Conservation (phyloP, 352 stramenopile genomes). For the Pythium chondricola region DNA sequence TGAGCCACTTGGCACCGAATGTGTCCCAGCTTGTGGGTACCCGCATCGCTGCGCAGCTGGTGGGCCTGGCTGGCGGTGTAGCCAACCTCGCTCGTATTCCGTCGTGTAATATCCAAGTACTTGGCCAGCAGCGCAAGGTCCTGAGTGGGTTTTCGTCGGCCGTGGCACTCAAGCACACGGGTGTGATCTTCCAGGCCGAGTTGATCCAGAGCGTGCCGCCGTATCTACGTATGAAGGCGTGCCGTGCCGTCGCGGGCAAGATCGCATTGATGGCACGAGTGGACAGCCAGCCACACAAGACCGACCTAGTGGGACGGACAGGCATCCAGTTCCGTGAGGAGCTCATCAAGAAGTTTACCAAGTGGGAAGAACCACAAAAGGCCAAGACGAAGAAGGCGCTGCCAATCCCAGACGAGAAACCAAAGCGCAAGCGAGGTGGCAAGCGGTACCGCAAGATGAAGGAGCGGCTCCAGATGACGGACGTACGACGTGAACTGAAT, state of each 20-base stretch:
- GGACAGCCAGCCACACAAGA: slow-evolving; percentile 86
- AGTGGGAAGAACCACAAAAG: slow-evolving; percentile 96
- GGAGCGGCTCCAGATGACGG: slow-evolving; percentile 95
- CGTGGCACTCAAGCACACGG: slow-evolving; percentile 87
- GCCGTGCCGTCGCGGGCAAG: slow-evolving; percentile 90
- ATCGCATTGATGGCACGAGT: slow-evolving; percentile 89
- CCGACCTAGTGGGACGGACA: slow-evolving; percentile 48
- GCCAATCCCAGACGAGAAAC: slow-evolving; percentile 94
- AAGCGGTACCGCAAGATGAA: slow-evolving; percentile 96
- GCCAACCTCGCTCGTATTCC: slow-evolving; percentile 92
- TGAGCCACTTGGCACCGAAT: slow-evolving; percentile 92
- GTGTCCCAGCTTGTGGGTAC: slow-evolving; percentile 92
- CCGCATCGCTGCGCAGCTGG: slow-evolving; percentile 90
- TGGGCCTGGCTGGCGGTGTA: slow-evolving; percentile 94
- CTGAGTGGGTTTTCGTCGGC: slow-evolving; percentile 86
- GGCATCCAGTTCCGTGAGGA: slow-evolving; percentile 87
- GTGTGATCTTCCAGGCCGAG: slow-evolving; percentile 92
- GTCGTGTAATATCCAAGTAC: slow-evolving; percentile 95
- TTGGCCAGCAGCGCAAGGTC: slow-evolving; percentile 93
- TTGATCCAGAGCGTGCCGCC: slow-evolving; percentile 89
- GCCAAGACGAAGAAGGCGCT: slow-evolving; percentile 96
- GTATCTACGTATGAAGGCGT: slow-evolving; percentile 91
- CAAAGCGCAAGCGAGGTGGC: slow-evolving; percentile 90
- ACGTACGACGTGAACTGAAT: slow-evolving; percentile 96
- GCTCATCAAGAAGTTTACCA: slow-evolving; percentile 94